Evolutionary conservation across 2,329 filamentous ascomycete genomes (phyloP).

Genomic region (Aspergillus sojae): DNA sequence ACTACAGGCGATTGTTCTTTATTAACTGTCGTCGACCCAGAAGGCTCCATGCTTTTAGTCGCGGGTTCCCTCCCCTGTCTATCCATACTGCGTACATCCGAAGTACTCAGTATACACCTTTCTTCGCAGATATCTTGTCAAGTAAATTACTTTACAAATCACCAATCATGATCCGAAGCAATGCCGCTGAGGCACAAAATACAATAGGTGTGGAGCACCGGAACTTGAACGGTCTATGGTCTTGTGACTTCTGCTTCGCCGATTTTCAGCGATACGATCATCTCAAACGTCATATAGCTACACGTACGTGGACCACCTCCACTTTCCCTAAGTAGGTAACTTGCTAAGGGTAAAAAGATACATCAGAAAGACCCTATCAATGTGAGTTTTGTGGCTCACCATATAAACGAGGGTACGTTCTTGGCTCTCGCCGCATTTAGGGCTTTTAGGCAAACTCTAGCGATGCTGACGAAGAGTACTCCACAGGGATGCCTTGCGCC

Average conservation of each 20-base stretch:
- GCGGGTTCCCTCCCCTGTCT: not conserved
- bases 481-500: conserved; percentile 28
- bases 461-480: not conserved
- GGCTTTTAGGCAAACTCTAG: not conserved
- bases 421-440: not conserved
- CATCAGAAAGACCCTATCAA: conserved; percentile 18
- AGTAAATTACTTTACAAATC: not conserved
- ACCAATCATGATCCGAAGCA: not conserved
- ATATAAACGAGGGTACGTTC: conserved; percentile 31
- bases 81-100: not conserved
- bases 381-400: conserved; percentile 29
- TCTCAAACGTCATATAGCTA: conserved; percentile 27
- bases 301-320: conserved; percentile 22
- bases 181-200: not conserved
- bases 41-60: not conserved
- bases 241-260: conserved; percentile 28
- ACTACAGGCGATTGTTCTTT: no score
- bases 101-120: no score
- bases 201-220: not conserved
- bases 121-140: not conserved
- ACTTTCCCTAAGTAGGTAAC: not conserved
- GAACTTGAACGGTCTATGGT: conserved; percentile 19
- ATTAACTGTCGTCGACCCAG: not conserved
- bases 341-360: conserved; percentile 20
- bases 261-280: conserved; percentile 31